phyloP scores from a whole-genome alignment of 306 rosid species.

The Glycine latifolia region DNA sequence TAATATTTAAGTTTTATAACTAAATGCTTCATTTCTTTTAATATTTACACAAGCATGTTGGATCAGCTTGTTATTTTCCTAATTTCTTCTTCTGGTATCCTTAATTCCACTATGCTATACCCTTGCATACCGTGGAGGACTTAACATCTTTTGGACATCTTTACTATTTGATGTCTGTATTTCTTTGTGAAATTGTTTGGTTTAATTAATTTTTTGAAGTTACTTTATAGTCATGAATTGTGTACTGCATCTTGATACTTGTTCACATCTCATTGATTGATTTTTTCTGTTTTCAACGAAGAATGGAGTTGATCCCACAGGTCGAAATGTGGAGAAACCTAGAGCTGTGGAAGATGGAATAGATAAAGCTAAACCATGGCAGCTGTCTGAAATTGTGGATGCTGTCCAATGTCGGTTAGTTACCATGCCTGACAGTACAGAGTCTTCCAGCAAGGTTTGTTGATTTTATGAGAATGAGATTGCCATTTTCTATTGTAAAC shows the following conservation, averaged over 20 bases:
- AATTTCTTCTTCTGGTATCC: not conserved
- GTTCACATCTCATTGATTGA: constrained; percentile 43
- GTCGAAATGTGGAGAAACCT: constrained; percentile 68
- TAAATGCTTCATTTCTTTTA: constrained; percentile 5
- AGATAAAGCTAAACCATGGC: constrained; percentile 80
- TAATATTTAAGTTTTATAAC: constrained; percentile 1
- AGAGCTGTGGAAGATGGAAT: constrained; percentile 65
- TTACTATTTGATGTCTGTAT: constrained; percentile 6
- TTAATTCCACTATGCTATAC: constrained; percentile 13
- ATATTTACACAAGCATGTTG: constrained; percentile 7
- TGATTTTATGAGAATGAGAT: constrained; percentile 34
- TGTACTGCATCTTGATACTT: constrained; percentile 25
- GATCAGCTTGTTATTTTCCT: constrained; percentile 21
- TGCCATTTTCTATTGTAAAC: constrained; percentile 24
- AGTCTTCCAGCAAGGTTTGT: constrained; percentile 82
- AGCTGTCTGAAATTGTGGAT: constrained; percentile 82
- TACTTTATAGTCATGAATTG: constrained; percentile 23
- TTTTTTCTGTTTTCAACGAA: constrained; percentile 52
- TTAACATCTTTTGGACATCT: constrained; percentile 9
- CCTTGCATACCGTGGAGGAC: constrained; percentile 17
- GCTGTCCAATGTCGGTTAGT: constrained; percentile 74
- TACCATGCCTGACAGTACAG: constrained; percentile 79
- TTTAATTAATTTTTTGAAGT: constrained; percentile 10
- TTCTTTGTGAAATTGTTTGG: constrained; percentile 17
- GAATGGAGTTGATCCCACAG: constrained; percentile 73